phyloP scores from a whole-genome alignment of 2,329 filamentous ascomycete species.

The Neonectria punicea region DNA sequence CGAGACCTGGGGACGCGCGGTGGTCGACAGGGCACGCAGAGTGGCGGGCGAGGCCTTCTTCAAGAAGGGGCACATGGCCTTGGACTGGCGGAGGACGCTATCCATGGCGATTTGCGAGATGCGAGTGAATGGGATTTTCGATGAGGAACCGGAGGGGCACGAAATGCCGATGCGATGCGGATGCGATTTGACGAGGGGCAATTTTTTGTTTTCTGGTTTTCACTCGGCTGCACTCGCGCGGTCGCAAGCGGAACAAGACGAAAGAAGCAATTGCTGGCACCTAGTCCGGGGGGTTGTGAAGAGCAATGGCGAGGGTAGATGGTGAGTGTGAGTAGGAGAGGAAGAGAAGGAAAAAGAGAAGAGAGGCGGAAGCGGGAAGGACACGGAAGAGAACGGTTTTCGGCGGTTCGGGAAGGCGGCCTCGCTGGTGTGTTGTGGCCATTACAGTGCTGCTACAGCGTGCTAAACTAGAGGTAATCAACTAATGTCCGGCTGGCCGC shows the following conservation, averaged over 20 bases:
- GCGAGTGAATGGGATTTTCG: slow-evolving; percentile 10
- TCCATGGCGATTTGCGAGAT: slow-evolving; percentile 71
- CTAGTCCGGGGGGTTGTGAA: neutral
- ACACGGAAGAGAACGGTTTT: slow-evolving; percentile 5
- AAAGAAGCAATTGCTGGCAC: slow-evolving; percentile 7
- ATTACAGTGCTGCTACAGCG: slow-evolving; percentile 8
- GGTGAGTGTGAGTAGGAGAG: slow-evolving; percentile 1
- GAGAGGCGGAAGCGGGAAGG: slow-evolving; percentile 14
- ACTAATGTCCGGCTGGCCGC: neutral
- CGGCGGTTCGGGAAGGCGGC: slow-evolving; percentile 40
- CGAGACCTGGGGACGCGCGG: slow-evolving; percentile 69
- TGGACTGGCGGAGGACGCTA: slow-evolving; percentile 92
- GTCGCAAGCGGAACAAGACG: slow-evolving; percentile 16
- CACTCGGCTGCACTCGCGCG: slow-evolving; percentile 6
- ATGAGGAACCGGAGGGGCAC: neutral
- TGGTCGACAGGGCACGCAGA: slow-evolving; percentile 86
- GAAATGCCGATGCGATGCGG: slow-evolving; percentile 3
- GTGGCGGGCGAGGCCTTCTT: slow-evolving; percentile 93
- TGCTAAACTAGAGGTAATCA: neutral
- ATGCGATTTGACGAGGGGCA: slow-evolving; percentile 13
- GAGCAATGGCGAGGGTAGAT: neutral
- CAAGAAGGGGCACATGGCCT: slow-evolving; percentile 96
- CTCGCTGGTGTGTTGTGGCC: slow-evolving; percentile 25
- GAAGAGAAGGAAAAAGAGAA: slow-evolving; percentile 29
- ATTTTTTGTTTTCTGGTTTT: neutral